A percentile compares a stretch with the other conserved stretches of the same genome.
phyloP scores from a whole-genome alignment of 2,329 filamentous ascomycete species.

The Aspergillus versicolor region DNA sequence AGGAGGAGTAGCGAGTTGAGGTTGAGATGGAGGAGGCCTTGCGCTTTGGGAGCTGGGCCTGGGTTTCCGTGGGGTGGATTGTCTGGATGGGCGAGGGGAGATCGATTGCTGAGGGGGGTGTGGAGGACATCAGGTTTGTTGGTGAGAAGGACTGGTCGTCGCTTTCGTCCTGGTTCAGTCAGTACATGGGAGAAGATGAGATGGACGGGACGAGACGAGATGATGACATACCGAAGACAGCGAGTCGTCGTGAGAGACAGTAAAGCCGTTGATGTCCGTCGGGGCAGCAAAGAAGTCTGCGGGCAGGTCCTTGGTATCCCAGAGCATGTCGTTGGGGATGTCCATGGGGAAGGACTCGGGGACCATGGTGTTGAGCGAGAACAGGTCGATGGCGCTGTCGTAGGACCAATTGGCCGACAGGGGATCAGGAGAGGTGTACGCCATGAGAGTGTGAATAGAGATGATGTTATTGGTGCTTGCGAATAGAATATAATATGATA shows the following conservation, averaged over 20 bases:
- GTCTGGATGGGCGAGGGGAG: neutral
- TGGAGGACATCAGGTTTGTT: slow-evolving; percentile 21
- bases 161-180: slow-evolving; percentile 30
- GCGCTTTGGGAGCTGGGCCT: neutral
- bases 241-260: slow-evolving; percentile 34
- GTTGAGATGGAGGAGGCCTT: slow-evolving; percentile 6
- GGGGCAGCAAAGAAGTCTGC: slow-evolving; percentile 31
- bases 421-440: slow-evolving; percentile 28
- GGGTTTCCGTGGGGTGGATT: neutral
- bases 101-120: slow-evolving; percentile 5
- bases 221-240: slow-evolving; percentile 20
- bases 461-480: no score
- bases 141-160: slow-evolving; percentile 35
- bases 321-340: slow-evolving; percentile 28
- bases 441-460: neutral
- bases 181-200: neutral
- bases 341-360: slow-evolving; percentile 32
- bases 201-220: slow-evolving; percentile 17
- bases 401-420: slow-evolving; percentile 37
- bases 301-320: slow-evolving; percentile 32
- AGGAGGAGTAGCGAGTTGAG: slow-evolving; percentile 26
- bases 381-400: slow-evolving; percentile 35
- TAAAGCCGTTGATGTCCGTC: slow-evolving; percentile 31
- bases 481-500: no score
- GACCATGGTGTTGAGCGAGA: slow-evolving; percentile 31